Conservation (phyloP, 306 rosid genomes). For the Prunus salicina region DNA sequence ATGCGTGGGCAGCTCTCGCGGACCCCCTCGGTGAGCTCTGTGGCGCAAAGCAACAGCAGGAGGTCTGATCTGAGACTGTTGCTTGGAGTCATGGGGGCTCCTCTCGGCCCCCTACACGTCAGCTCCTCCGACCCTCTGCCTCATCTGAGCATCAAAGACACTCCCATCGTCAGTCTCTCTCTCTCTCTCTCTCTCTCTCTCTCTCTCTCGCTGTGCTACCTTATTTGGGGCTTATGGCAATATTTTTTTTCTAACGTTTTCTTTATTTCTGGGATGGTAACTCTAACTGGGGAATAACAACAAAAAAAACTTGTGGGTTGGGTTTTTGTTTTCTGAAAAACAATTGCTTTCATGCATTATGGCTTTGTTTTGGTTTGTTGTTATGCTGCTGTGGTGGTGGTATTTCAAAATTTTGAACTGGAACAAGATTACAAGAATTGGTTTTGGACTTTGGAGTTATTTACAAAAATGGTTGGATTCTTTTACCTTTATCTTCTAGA, state of each 20-base stretch:
- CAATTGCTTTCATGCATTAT: constrained; percentile 6
- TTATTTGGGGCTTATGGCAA: background rate
- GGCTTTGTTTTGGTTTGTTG: background rate
- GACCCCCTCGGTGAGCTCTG: constrained; percentile 55
- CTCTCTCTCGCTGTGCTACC: background rate
- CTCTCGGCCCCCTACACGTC: constrained; percentile 86
- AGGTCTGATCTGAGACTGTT: constrained; percentile 94
- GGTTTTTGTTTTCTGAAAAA: background rate
- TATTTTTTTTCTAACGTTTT: background rate
- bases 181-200: constrained; percentile 5
- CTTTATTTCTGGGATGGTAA: background rate
- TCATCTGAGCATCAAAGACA: constrained; percentile 87
- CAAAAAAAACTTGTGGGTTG: background rate
- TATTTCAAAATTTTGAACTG: background rate
- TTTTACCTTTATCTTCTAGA: background rate
- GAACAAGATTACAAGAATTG: background rate
- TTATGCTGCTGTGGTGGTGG: background rate
- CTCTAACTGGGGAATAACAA: background rate
- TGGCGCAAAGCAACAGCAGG: constrained; percentile 32
- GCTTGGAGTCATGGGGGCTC: constrained; percentile 95
- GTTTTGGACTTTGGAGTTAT: background rate
- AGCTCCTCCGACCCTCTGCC: constrained; percentile 78
- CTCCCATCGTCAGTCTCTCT: constrained; percentile 73
- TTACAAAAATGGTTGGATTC: background rate
- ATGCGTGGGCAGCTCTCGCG: constrained; percentile 83